Evolutionary conservation across 2,329 filamentous ascomycete genomes (phyloP).

Genomic region (Didymellaceae sp.): DNA sequence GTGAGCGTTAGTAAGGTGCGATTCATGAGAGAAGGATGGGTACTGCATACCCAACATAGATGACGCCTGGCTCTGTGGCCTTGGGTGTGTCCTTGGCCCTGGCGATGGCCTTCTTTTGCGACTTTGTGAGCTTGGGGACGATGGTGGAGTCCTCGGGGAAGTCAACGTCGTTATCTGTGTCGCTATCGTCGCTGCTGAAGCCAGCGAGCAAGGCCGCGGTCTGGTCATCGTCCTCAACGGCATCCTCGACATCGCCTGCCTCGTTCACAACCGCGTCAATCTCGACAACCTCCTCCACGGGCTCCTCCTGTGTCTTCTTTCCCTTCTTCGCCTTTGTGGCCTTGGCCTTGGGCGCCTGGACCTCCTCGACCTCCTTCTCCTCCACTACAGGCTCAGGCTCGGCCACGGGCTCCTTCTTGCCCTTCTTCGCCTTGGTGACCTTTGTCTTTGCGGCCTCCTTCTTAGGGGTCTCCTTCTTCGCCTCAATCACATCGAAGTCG

Average conservation of each 20-base stretch:
- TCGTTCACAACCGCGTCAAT: constrained; percentile 20
- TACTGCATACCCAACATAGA: constrained; percentile 75
- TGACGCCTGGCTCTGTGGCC: constrained; percentile 71
- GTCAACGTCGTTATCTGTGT: constrained; percentile 43
- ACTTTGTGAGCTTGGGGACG: constrained; percentile 37
- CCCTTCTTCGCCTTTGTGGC: constrained; percentile 31
- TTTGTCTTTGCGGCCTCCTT: constrained; percentile 28
- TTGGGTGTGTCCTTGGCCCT: constrained; percentile 59
- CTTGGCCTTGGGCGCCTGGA: constrained; percentile 25
- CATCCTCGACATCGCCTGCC: constrained; percentile 26
- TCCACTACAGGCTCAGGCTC: constrained; percentile 24
- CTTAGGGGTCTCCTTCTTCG: constrained; percentile 25
- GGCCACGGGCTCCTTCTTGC: constrained; percentile 26
- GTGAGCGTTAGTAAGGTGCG: constrained; percentile 8
- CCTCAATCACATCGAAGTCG: constrained; percentile 19
- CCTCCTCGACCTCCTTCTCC: background rate
- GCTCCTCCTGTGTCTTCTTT: constrained; percentile 30
- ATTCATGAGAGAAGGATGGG: background rate
- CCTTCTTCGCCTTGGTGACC: constrained; percentile 32
- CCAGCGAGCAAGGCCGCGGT: constrained; percentile 59
- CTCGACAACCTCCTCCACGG: constrained; percentile 26
- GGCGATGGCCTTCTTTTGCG: constrained; percentile 52
- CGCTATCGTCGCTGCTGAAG: constrained; percentile 55
- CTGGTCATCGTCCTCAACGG: constrained; percentile 53
- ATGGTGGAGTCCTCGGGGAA: constrained; percentile 49